These are phyloP conservation scores for Abrus pulchellus DNA, from an alignment of 306 rosid species.

Conservation along the genomic window DNA sequence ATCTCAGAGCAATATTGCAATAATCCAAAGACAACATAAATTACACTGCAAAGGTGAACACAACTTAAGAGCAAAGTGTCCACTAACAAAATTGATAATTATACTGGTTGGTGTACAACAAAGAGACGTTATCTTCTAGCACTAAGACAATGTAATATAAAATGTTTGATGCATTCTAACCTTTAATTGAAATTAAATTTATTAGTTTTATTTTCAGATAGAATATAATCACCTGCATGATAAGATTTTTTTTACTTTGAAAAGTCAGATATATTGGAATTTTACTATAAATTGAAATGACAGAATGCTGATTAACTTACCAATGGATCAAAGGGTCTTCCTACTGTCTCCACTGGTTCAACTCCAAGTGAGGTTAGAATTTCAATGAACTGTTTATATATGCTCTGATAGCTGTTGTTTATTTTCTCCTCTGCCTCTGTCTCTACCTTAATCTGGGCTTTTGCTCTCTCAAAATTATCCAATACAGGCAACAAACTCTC, in stretches of 20 bases:
- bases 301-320: slow-evolving; percentile 63
- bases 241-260: not conserved
- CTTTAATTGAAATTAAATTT: slow-evolving; percentile 1
- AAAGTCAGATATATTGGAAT: slow-evolving; percentile 29
- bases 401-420: slow-evolving; percentile 92
- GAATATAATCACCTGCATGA: slow-evolving; percentile 19
- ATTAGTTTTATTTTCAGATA: slow-evolving; percentile 14
- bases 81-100: slow-evolving; percentile 13
- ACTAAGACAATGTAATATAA: slow-evolving; percentile 15
- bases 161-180: not conserved
- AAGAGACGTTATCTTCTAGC: not conserved
- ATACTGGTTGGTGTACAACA: not conserved
- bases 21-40: slow-evolving; percentile 15
- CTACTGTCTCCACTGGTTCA: slow-evolving; percentile 82
- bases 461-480: slow-evolving; percentile 99
- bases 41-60: slow-evolving; percentile 25
- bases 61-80: slow-evolving; percentile 23
- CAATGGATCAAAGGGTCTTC: slow-evolving; percentile 91
- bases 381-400: slow-evolving; percentile 86
- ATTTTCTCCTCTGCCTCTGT: slow-evolving; percentile 93
- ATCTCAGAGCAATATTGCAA: slow-evolving; percentile 9
- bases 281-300: slow-evolving; percentile 29
- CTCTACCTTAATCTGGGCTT: slow-evolving; percentile 85
- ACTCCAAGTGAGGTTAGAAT: slow-evolving; percentile 83
- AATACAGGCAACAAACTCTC: slow-evolving; percentile 81